Percentiles rank a stretch among this genome's conserved stretches.
Evolutionary conservation across 257 asterid genomes (phyloP).

Genomic region (Thymus mandschuricus): DNA sequence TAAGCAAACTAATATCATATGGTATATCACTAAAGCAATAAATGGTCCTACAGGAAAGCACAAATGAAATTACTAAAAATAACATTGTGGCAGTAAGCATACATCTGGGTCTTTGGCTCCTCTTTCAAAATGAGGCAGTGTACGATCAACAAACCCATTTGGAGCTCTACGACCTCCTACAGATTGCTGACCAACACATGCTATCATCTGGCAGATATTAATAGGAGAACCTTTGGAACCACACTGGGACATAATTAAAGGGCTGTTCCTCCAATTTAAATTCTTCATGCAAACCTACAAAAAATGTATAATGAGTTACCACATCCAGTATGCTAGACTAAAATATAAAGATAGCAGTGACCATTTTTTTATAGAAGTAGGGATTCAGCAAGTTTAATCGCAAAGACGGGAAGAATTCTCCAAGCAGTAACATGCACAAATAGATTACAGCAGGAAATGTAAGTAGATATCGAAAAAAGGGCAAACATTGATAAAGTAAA

Average conservation of each 20-base stretch:
- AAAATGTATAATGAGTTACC: constrained; percentile 15
- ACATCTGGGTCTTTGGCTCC: constrained; percentile 90
- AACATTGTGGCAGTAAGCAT: constrained; percentile 30
- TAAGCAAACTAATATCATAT: constrained; percentile 2
- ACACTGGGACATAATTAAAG: constrained; percentile 95
- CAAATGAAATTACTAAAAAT: constrained; percentile 11
- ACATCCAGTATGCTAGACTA: neutral
- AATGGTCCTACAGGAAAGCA: constrained; percentile 20
- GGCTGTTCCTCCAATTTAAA: constrained; percentile 94
- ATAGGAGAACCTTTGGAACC: constrained; percentile 98
- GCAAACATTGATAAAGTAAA: neutral
- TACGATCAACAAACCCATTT: constrained; percentile 90
- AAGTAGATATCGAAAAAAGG: neutral
- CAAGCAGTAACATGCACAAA: neutral
- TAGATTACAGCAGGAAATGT: neutral
- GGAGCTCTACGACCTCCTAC: constrained; percentile 99
- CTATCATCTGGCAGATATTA: constrained; percentile 97
- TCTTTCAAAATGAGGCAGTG: constrained; percentile 89
- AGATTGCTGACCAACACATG: constrained; percentile 95
- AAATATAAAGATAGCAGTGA: neutral
- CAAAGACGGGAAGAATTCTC: constrained; percentile 9
- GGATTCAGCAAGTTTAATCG: constrained; percentile 4
- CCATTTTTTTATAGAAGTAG: neutral
- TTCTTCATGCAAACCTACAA: constrained; percentile 76
- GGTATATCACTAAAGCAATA: constrained; percentile 8